These are phyloP conservation scores for Calocybe cyanea DNA, from an alignment of 768 basidiomycete species.

Conservation along the genomic window DNA sequence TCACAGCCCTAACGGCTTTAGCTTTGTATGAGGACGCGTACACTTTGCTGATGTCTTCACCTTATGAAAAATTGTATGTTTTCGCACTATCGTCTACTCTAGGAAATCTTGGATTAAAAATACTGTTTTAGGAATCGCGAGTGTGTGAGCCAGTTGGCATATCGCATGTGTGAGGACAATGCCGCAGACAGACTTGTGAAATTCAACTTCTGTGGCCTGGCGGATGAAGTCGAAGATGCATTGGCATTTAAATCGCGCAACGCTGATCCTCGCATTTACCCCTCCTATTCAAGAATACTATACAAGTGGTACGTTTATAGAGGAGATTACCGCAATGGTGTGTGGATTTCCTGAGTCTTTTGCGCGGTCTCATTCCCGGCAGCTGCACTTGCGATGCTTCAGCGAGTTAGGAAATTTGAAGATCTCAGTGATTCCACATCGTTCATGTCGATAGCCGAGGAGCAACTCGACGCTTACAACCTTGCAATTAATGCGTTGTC, in stretches of 20 bases:
- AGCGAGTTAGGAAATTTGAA: slow-evolving; percentile 77
- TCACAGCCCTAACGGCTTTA: slow-evolving; percentile 70
- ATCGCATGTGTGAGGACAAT: slow-evolving; percentile 90
- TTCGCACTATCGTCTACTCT: slow-evolving; percentile 7
- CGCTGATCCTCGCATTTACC: slow-evolving; percentile 80
- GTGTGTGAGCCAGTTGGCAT: slow-evolving; percentile 76
- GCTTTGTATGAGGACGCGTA: slow-evolving; percentile 88
- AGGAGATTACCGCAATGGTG: slow-evolving; percentile 91
- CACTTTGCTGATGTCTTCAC: slow-evolving; percentile 65
- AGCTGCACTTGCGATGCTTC: slow-evolving; percentile 95
- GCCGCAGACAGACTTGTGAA: slow-evolving; percentile 74
- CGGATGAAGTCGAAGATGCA: slow-evolving; percentile 83
- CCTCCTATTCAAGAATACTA: slow-evolving; percentile 87
- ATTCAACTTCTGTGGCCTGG: slow-evolving; percentile 81
- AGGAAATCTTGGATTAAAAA: slow-evolving; percentile 7
- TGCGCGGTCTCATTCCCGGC: slow-evolving; percentile 15
- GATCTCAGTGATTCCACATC: slow-evolving; percentile 40
- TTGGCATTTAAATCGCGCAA: slow-evolving; percentile 93
- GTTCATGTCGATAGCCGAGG: slow-evolving; percentile 49
- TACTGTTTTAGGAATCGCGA: slow-evolving; percentile 66
- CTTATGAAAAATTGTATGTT: slow-evolving; percentile 77
- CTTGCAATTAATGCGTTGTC: slow-evolving; percentile 88
- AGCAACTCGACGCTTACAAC: slow-evolving; percentile 76
- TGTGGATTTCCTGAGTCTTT: slow-evolving; percentile 23
- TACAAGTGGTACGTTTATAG: slow-evolving; percentile 89